phyloP scores from a whole-genome alignment of 192 early-diverging fungal genomes.

The Coemansia sp. region DNA sequence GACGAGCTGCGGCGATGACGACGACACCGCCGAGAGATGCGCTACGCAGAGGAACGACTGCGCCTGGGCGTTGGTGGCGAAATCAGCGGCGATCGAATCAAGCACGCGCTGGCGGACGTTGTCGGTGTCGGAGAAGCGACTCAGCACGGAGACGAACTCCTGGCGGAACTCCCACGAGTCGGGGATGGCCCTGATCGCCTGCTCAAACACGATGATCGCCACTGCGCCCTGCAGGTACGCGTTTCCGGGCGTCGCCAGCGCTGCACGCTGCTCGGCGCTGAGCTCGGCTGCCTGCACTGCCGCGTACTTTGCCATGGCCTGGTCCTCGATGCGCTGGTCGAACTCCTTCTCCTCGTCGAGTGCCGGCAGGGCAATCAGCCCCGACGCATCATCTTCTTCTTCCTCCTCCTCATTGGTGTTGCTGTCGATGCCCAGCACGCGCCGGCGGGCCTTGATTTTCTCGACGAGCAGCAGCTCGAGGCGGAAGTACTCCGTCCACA shows the following conservation, averaged over 20 bases:
- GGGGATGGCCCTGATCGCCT: conserved; percentile 78
- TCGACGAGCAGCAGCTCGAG: conserved; percentile 88
- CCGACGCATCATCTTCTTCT: conserved; percentile 37
- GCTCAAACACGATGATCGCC: conserved; percentile 71
- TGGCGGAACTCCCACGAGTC: conserved; percentile 72
- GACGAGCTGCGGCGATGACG: conserved; percentile 61
- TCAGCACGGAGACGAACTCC: conserved; percentile 64
- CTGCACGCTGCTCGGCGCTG: conserved; percentile 48
- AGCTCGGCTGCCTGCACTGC: conserved; percentile 23
- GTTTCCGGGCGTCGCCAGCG: conserved; percentile 53
- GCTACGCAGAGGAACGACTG: conserved; percentile 60
- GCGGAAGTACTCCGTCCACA: conserved; percentile 95
- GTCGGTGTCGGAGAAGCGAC: conserved; percentile 54
- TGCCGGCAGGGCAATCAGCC: conserved; percentile 58
- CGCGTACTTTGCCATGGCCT: conserved; percentile 32
- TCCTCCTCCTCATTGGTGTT: conserved; percentile 33
- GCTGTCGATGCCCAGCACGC: conserved; percentile 70
- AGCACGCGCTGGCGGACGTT: conserved; percentile 17
- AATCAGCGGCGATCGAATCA: conserved; percentile 31
- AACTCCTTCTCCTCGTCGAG: conserved; percentile 55
- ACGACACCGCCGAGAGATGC: conserved; percentile 55
- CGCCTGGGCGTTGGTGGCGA: conserved; percentile 30
- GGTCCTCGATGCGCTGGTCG: conserved; percentile 46
- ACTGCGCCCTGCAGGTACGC: conserved; percentile 72
- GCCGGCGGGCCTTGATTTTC: conserved; percentile 78